Conservation (phyloP, 768 basidiomycete species). For the Tulasnella sp. region DNA sequence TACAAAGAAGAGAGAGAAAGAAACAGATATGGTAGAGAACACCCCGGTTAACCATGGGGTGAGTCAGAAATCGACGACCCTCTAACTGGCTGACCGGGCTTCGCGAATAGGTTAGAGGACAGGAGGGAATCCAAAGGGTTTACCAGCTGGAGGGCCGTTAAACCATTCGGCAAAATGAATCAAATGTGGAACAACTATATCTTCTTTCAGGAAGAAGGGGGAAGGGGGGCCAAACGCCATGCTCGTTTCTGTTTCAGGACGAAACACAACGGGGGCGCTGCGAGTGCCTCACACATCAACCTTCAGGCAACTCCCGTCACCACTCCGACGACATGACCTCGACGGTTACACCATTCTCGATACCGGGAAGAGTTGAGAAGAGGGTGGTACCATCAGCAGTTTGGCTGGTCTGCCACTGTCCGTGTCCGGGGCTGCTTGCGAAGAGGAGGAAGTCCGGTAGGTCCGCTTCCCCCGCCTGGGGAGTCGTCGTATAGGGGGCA, state of each 20-base stretch:
- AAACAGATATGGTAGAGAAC: neutral
- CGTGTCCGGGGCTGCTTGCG: neutral
- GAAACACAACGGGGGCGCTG: neutral
- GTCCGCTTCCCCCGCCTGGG: neutral
- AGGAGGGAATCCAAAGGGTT: neutral
- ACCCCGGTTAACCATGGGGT: neutral
- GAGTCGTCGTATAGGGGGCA: constrained; percentile 13
- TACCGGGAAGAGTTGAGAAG: neutral
- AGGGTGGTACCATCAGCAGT: neutral
- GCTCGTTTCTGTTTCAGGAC: neutral
- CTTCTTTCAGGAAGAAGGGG: neutral
- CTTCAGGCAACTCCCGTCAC: neutral
- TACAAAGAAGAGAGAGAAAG: neutral
- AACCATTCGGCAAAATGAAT: neutral
- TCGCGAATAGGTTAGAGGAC: neutral
- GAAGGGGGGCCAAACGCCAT: neutral
- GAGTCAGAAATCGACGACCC: neutral
- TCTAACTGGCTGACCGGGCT: neutral
- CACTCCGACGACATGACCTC: constrained; percentile 24
- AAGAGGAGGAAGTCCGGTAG: constrained; percentile 1
- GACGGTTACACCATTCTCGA: constrained; percentile 13
- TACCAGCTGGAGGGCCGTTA: too few relatives aligned
- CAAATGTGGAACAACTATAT: neutral
- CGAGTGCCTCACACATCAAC: neutral
- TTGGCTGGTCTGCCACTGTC: neutral